Conservation (phyloP, 139 green algal species). For the Volvox africanus region DNA sequence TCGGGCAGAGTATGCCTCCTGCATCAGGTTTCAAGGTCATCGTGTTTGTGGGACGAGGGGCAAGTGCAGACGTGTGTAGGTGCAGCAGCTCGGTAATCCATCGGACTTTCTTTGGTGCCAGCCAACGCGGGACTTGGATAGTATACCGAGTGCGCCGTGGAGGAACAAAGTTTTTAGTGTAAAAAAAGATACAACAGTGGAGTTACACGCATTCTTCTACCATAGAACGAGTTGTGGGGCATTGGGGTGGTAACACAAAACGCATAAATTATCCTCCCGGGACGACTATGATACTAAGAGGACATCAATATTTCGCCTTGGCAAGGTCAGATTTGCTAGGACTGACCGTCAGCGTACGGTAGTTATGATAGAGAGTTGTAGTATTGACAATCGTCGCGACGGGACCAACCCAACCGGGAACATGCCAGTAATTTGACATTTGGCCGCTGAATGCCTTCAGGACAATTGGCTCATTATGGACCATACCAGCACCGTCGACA, state of each 20-base stretch:
- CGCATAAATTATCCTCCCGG: no score
- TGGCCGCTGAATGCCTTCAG: slow-evolving; percentile 61
- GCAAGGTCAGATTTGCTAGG: neutral
- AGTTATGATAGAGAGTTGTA: slow-evolving; percentile 27
- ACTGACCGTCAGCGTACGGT: slow-evolving; percentile 3
- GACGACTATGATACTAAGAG: no score
- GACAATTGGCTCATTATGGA: slow-evolving; percentile 1
- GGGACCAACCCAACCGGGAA: slow-evolving; percentile 61
- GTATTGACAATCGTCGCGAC: slow-evolving; percentile 49
- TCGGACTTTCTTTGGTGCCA: neutral
- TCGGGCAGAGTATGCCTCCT: slow-evolving; percentile 20
- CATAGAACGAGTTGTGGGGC: no score
- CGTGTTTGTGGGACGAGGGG: neutral
- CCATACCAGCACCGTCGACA: neutral
- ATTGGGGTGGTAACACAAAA: no score
- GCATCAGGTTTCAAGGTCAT: neutral
- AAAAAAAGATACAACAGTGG: neutral
- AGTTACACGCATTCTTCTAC: no score
- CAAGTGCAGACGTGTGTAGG: no score
- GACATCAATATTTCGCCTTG: no score
- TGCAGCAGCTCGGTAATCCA: no score
- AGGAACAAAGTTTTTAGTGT: neutral
- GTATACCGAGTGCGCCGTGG: neutral
- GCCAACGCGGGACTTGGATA: neutral
- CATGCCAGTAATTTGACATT: slow-evolving; percentile 58